These are phyloP conservation scores for Thalia dealbata DNA, from an alignment of 176 grass and related monocot species.

Conservation along the genomic window DNA sequence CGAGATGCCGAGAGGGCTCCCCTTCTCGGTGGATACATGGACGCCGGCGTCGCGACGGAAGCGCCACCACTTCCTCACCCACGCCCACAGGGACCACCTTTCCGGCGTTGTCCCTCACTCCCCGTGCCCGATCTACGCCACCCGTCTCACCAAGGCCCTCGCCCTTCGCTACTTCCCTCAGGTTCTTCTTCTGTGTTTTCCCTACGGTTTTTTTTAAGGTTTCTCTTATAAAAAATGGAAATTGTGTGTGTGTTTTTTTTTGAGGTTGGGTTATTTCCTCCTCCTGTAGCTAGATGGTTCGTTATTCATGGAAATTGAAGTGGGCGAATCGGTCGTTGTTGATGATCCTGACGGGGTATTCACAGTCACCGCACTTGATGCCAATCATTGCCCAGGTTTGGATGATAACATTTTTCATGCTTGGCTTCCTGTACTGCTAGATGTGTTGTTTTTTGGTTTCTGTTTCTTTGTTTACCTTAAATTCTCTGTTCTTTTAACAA, in stretches of 20 bases:
- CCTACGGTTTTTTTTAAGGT: not conserved
- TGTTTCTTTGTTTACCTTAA: too few species aligned
- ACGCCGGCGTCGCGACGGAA: conserved; percentile 34
- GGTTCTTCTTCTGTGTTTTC: conserved; percentile 16
- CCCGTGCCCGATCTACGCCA: conserved; percentile 44
- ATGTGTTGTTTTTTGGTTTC: not conserved
- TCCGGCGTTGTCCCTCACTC: conserved; percentile 21
- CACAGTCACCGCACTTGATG: conserved; percentile 51
- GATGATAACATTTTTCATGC: not conserved
- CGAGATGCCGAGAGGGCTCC: conserved; percentile 70
- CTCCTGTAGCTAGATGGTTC: conserved; percentile 28
- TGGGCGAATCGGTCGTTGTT: conserved; percentile 43
- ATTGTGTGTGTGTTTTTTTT: too few species aligned
- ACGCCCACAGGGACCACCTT: conserved; percentile 68
- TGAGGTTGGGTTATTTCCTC: too few species aligned
- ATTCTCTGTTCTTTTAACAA: not conserved
- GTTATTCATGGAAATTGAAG: conserved; percentile 54
- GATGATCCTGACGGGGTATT: conserved; percentile 49
- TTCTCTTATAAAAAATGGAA: not conserved
- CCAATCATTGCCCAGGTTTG: conserved; percentile 77
- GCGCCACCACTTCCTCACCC: conserved; percentile 62
- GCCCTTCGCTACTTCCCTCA: conserved; percentile 40
- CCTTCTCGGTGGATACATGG: conserved; percentile 83
- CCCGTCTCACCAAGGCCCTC: conserved; percentile 47
- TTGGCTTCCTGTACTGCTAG: not conserved